A percentile compares a stretch with the other conserved stretches of the same genome.
These are phyloP conservation scores for Ambrosiella beaveri DNA, from an alignment of 2,329 filamentous ascomycete genomes.

Conservation along the genomic window DNA sequence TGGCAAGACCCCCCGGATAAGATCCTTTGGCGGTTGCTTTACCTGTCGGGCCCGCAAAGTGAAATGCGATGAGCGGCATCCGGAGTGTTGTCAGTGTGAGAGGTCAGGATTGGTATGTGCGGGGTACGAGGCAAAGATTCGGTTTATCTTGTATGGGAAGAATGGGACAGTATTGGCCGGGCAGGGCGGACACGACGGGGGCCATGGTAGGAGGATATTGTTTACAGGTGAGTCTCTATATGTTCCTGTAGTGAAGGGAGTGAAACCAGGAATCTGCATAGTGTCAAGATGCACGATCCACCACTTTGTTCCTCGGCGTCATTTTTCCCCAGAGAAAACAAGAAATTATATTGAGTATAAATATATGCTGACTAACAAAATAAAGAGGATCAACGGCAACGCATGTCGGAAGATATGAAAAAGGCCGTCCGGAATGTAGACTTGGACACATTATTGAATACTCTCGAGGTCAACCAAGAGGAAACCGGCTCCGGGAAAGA, in stretches of 20 bases:
- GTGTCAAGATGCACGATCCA: not conserved
- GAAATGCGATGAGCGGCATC: conserved; percentile 11
- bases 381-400: not conserved
- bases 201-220: conserved; percentile 10
- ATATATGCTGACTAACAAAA: not conserved
- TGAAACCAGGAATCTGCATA: not conserved
- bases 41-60: conserved; percentile 11
- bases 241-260: not conserved
- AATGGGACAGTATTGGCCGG: not conserved
- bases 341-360: not conserved
- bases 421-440: not conserved
- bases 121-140: conserved; percentile 9
- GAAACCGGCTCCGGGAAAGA: not conserved
- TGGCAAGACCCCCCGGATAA: not conserved
- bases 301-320: not conserved
- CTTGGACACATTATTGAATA: not conserved
- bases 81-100: conserved; percentile 4
- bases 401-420: not conserved
- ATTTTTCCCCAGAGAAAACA: not conserved
- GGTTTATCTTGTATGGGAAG: conserved; percentile 7
- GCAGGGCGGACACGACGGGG: not conserved
- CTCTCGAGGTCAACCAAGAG: not conserved
- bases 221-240: conserved; percentile 6
- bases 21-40: conserved; percentile 10
- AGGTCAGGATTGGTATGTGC: conserved; percentile 5